These are phyloP conservation scores for Sextonia rubra DNA, from an alignment of 164 flowering plant species.

Conservation along the genomic window DNA sequence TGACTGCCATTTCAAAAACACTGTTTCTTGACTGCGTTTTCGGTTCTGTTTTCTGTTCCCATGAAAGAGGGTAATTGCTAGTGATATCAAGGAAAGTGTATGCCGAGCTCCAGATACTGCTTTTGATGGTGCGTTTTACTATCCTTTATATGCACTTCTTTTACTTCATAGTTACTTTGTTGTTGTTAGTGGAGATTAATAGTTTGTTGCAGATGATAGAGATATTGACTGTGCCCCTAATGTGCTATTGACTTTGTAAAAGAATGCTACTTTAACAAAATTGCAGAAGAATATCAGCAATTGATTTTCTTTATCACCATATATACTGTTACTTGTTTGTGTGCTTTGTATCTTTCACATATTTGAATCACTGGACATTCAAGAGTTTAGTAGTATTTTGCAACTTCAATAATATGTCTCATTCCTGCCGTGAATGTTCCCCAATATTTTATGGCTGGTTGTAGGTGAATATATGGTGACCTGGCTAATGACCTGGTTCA, in stretches of 20 bases:
- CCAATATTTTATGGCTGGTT: too few relatives aligned
- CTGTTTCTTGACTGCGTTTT: background rate
- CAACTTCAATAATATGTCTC: background rate
- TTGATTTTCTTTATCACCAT: background rate
- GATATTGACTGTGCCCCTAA: background rate
- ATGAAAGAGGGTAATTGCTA: slow-evolving; percentile 71
- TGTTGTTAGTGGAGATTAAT: background rate
- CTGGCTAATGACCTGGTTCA: too few relatives aligned
- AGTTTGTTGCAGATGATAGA: background rate
- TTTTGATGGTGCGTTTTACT: slow-evolving; percentile 64
- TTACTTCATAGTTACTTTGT: background rate
- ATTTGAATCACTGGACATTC: background rate
- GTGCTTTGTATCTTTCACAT: background rate
- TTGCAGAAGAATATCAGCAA: background rate
- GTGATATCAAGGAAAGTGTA: slow-evolving; percentile 95
- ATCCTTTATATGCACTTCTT: background rate
- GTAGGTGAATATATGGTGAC: too few relatives aligned
- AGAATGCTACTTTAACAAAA: background rate
- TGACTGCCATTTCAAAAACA: background rate
- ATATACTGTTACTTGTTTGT: background rate
- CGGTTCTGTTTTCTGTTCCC: slow-evolving; percentile 8
- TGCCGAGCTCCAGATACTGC: slow-evolving; percentile 97
- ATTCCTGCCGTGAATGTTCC: too few relatives aligned
- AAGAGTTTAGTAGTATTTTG: background rate
- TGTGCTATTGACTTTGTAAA: background rate